These are phyloP conservation scores for Antitrichia curtipendula DNA, from an alignment of 225 moss, liverwort and hornwort genomes.

Conservation along the genomic window DNA sequence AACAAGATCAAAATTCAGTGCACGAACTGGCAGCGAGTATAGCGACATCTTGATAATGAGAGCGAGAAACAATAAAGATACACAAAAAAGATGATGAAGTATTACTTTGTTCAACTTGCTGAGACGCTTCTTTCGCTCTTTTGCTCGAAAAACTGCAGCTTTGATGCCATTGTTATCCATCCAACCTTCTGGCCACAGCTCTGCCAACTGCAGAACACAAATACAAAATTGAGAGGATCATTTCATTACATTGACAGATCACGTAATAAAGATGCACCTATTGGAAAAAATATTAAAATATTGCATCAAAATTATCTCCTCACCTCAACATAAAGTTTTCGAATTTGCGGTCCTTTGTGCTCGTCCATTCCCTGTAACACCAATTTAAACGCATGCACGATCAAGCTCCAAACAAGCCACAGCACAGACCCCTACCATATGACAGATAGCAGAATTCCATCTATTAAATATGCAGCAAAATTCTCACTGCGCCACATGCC, in stretches of 20 bases:
- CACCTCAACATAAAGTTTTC: slow-evolving; percentile 95
- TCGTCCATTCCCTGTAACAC: slow-evolving; percentile 94
- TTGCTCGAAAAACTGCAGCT: slow-evolving; percentile 71
- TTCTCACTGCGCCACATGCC: not conserved
- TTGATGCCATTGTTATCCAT: slow-evolving; percentile 98
- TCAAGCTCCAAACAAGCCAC: not conserved
- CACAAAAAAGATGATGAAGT: not conserved
- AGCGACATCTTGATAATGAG: not conserved
- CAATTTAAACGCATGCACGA: not conserved
- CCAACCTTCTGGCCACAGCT: slow-evolving; percentile 96
- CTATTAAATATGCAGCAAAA: not conserved
- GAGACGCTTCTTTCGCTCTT: slow-evolving; percentile 74
- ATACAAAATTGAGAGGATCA: not conserved
- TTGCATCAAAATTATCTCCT: not conserved
- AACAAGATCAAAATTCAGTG: not conserved
- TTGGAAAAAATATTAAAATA: not conserved
- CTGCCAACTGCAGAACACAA: slow-evolving; percentile 59
- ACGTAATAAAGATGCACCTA: not conserved
- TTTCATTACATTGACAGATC: not conserved
- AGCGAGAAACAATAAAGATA: not conserved
- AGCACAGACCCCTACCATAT: not conserved
- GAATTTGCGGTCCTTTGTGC: slow-evolving; percentile 95
- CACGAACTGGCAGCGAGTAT: not conserved
- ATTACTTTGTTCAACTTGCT: slow-evolving; percentile 67
- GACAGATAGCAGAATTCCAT: not conserved